Conservation (phyloP, 805 yeast genomes). For the Blastobotrys peoriensis region DNA sequence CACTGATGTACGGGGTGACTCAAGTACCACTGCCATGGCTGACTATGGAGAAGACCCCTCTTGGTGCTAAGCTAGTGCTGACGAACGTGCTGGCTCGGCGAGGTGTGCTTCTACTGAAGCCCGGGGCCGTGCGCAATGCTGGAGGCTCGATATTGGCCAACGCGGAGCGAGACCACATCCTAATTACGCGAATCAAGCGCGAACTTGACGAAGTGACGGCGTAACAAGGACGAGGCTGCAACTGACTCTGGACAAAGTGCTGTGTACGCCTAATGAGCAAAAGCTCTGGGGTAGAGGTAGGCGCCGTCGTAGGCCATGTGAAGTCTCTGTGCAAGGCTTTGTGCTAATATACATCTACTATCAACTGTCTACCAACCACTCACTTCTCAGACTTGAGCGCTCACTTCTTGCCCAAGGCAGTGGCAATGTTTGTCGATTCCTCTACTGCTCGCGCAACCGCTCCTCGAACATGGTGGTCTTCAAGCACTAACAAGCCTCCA, state of each 20-base stretch:
- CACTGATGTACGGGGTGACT: constrained; percentile 8
- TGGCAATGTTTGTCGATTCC: constrained; percentile 83
- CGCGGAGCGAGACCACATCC: background rate
- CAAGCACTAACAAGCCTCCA: constrained; percentile 89
- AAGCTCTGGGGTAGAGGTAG: too few species aligned
- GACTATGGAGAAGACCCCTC: constrained; percentile 3
- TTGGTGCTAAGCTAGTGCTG: constrained; percentile 12
- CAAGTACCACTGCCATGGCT: constrained; percentile 7
- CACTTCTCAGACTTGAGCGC: too few species aligned
- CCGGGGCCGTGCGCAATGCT: constrained; percentile 2
- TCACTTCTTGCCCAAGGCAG: constrained; percentile 17
- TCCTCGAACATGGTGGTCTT: constrained; percentile 81
- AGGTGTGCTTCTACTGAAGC: constrained; percentile 15
- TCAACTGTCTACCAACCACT: too few species aligned
- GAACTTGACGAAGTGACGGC: constrained; percentile 4
- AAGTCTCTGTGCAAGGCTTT: too few species aligned
- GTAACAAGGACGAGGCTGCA: too few species aligned
- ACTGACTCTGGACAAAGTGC: too few species aligned
- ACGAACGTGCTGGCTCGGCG: constrained; percentile 6
- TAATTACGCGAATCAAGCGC: constrained; percentile 2
- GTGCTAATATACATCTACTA: too few species aligned
- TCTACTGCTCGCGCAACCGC: constrained; percentile 85
- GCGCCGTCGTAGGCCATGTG: too few species aligned
- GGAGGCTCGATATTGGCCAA: constrained; percentile 13
- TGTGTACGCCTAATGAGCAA: too few species aligned